phyloP scores from a whole-genome alignment of 306 rosid species.

The Prunus armeniaca region DNA sequence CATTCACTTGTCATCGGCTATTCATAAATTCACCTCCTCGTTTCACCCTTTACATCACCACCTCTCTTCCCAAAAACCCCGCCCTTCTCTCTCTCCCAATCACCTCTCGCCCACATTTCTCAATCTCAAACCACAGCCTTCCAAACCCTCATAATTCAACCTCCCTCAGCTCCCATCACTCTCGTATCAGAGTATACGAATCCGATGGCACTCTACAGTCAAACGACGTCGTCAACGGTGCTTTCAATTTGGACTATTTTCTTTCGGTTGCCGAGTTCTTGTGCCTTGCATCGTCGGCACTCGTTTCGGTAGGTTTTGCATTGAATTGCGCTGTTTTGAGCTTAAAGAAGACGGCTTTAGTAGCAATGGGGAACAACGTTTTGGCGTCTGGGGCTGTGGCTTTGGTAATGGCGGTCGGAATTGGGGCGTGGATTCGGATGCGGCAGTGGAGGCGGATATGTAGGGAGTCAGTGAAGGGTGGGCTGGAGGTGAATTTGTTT shows the following conservation, averaged over 20 bases:
- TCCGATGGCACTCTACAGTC: constrained; percentile 20
- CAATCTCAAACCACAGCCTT: constrained; percentile 22
- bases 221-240: constrained; percentile 11
- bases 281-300: constrained; percentile 56
- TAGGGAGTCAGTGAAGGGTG: constrained; percentile 36
- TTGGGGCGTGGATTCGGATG: constrained; percentile 68
- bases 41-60: constrained; percentile 21
- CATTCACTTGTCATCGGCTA: constrained; percentile 39
- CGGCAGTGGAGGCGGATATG: constrained; percentile 62
- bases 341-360: constrained; percentile 39
- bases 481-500: constrained; percentile 59
- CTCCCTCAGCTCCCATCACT: constrained; percentile 20
- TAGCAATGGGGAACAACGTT: constrained; percentile 34
- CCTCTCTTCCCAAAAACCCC: constrained; percentile 26
- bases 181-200: constrained; percentile 25
- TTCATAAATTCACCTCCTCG: constrained; percentile 37
- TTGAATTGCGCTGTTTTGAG: constrained; percentile 26
- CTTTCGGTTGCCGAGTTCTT: constrained; percentile 53
- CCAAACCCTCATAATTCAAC: constrained; percentile 8
- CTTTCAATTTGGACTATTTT: constrained; percentile 48
- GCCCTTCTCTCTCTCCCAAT: constrained; percentile 22
- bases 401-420: constrained; percentile 47
- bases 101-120: constrained; percentile 28
- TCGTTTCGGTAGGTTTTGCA: constrained; percentile 36
- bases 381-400: constrained; percentile 37